These are phyloP conservation scores for Pterula multifida DNA, from an alignment of 1,284 basidiomycete genomes.

Conservation along the genomic window DNA sequence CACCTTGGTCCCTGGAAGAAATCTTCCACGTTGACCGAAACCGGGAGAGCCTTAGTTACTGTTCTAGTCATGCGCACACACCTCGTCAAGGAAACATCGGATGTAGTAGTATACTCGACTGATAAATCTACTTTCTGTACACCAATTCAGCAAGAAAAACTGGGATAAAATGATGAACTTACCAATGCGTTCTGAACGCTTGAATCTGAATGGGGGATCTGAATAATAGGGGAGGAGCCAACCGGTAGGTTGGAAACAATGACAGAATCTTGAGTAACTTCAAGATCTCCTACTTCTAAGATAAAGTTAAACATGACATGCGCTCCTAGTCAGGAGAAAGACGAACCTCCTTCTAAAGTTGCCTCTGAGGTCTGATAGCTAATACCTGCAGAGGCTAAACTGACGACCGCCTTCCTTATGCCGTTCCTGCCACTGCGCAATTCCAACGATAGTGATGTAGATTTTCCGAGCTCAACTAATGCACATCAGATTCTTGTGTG, in stretches of 20 bases:
- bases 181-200: not conserved
- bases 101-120: slow-evolving; percentile 48
- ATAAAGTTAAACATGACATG: not conserved
- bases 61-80: slow-evolving; percentile 37
- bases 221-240: slow-evolving; percentile 32
- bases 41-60: slow-evolving; percentile 56
- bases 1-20: slow-evolving; percentile 68
- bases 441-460: slow-evolving; percentile 38
- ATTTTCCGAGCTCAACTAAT: slow-evolving; percentile 56
- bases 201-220: slow-evolving; percentile 51
- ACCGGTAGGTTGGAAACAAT: slow-evolving; percentile 33
- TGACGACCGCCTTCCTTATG: slow-evolving; percentile 38
- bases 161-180: no score
- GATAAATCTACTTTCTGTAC: slow-evolving; percentile 52
- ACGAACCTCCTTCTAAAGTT: slow-evolving; percentile 24
- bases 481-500: slow-evolving; percentile 5
- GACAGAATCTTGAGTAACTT: slow-evolving; percentile 30
- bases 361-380: slow-evolving; percentile 36
- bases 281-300: slow-evolving; percentile 10
- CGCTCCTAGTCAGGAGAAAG: not conserved
- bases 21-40: slow-evolving; percentile 78
- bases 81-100: slow-evolving; percentile 40
- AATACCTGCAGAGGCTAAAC: slow-evolving; percentile 40
- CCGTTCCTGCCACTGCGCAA: slow-evolving; percentile 58
- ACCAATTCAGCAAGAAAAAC: no score